Evolutionary conservation across 768 basidiomycete genomes (phyloP), one percentile per base, ranked within the genome.

Genomic region (Trametopsis cervina): DNA sequence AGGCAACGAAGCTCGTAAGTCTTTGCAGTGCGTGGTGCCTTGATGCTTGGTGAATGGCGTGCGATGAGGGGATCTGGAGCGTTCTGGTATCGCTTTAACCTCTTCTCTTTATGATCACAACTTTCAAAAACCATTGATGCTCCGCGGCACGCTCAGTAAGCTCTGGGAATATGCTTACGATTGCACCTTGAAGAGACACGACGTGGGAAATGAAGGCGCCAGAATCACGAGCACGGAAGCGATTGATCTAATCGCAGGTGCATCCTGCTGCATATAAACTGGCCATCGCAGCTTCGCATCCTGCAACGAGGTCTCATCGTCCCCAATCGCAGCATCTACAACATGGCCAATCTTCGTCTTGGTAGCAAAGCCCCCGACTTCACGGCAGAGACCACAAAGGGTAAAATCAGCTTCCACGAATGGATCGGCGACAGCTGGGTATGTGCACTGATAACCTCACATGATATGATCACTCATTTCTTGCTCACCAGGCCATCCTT

Each of bases 311-410:
- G 27, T 40, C 33, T 36, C 20, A 21, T 48, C 45, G n/a, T n/a
- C n/a, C n/a, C n/a, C n/a, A n/a, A n/a, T n/a, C n/a, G n/a, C 50
- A 41, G 35, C 26, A 26, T 15, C 29, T n/a, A 22, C 48, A 46
- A 6, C 44, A 59, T 56, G 70, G 67, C 73, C 35, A 48, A 77
- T 58, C 81, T 90, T 46, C 83, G 89, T 54, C 87, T 95, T 60
- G 92, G 92, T 62, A 82, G 73, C 68, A 85, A 74, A 55, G 93
- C 93, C 41, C 94, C 95, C 46, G 80, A 98, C 69, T 97, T 97
- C 60, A 75, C 86, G 58, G 94, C 94, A 39, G 69, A 89, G 55
- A 98, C 94, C 42, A 96, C 94, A 45, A 60, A 74, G 47, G 96
- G 95, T 1, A 69, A 68, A 22, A 93, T 99, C 75, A 84, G 80